Evolutionary conservation across 1,284 basidiomycete genomes (phyloP).

Genomic region (Meira miltonrushii): DNA sequence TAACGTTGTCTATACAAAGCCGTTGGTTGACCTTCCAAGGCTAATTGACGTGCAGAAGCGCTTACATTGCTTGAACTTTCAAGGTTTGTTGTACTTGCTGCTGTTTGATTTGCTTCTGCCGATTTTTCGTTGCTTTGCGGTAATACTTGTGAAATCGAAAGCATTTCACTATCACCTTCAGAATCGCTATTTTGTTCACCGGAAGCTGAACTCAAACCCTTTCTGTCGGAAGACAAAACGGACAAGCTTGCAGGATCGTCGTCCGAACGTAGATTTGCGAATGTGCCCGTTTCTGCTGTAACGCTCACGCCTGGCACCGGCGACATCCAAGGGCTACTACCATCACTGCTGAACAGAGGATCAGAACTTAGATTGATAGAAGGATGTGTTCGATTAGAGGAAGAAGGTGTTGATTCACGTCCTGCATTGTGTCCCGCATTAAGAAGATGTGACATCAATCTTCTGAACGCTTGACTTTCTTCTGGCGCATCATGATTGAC

Average conservation of each 20-base stretch:
- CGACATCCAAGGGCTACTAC: no score
- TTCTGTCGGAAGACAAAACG: no score
- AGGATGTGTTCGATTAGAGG: no score
- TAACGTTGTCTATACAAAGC: conserved; percentile 34
- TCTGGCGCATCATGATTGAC: conserved; percentile 45
- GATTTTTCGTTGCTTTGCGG: background rate
- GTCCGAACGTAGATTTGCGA: no score
- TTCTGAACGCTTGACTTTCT: conserved; percentile 46
- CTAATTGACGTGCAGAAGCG: background rate
- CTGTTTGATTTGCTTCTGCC: background rate
- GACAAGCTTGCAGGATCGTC: no score
- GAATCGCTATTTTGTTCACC: conserved; percentile 12
- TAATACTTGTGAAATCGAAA: conserved; percentile 19
- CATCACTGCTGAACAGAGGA: no score
- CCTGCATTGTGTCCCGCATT: conserved; percentile 11
- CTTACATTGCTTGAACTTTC: no score
- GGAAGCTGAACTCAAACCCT: no score
- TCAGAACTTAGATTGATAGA: no score
- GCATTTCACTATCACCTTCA: conserved; percentile 20
- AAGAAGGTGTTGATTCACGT: no score
- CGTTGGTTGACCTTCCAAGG: conserved; percentile 3
- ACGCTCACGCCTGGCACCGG: background rate
- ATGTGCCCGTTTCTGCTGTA: no score
- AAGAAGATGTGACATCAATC: conserved; percentile 49
- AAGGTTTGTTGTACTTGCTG: background rate